Evolutionary conservation across 2,329 filamentous ascomycete species (phyloP).

Genomic region (Ceratocystis destructans): DNA sequence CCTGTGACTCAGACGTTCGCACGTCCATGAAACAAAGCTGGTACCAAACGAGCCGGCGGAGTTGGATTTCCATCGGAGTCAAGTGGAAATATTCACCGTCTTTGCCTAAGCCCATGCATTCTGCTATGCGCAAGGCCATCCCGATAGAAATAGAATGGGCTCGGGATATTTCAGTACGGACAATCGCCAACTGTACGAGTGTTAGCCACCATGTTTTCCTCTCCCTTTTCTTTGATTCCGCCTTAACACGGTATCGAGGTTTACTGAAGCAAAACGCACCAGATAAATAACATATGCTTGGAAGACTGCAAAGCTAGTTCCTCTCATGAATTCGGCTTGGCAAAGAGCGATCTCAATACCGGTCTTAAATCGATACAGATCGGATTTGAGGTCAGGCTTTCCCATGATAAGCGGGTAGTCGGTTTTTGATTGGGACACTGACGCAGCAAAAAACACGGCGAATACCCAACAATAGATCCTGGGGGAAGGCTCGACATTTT

Average conservation of each 20-base stretch:
- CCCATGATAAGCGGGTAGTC: constrained; percentile 34
- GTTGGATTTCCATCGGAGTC: constrained; percentile 53
- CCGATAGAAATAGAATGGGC: constrained; percentile 60
- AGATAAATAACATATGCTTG: constrained; percentile 68
- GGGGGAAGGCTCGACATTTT: constrained; percentile 46
- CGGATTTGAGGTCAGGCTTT: constrained; percentile 21
- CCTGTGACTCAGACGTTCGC: constrained; percentile 59
- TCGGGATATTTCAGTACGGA: constrained; percentile 56
- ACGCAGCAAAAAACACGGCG: constrained; percentile 54
- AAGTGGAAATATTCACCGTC: constrained; percentile 55
- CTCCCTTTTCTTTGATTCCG: no score
- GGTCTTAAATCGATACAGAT: constrained; percentile 50
- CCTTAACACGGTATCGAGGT: not conserved
- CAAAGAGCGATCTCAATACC: constrained; percentile 54
- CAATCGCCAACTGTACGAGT: constrained; percentile 47
- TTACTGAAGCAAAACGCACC: constrained; percentile 32
- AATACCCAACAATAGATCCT: constrained; percentile 57
- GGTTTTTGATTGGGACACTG: constrained; percentile 49
- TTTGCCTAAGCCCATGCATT: constrained; percentile 64
- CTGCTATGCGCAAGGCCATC: constrained; percentile 57
- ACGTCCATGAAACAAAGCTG: constrained; percentile 66
- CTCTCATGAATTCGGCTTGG: constrained; percentile 57
- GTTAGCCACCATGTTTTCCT: not conserved
- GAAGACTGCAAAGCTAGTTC: constrained; percentile 54
- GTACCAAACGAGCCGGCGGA: constrained; percentile 61